Base-by-base conservation (phyloP, 23 red algal species). In the Cyanidium caldarium region DNA sequence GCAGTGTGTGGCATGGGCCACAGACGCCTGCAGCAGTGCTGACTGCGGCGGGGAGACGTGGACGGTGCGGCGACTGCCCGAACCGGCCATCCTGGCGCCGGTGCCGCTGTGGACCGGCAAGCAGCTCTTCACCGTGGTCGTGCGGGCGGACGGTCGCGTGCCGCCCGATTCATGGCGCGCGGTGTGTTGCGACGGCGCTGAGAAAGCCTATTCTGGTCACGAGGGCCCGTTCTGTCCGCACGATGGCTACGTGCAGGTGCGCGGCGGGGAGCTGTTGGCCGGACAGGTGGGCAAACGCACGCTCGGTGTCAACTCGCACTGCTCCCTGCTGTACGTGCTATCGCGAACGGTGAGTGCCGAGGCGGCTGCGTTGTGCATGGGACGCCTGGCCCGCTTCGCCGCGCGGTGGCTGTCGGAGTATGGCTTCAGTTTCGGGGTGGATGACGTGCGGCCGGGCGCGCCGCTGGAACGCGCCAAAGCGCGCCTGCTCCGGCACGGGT, bases 51-150 rank as follows among this genome's bases (percentile, higher is more conserved):
- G n/a, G n/a, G n/a, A n/a, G n/a, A n/a, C n/a, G n/a, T n/a, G n/a
- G n/a, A n/a, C n/a, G n/a, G n/a, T 21, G 51, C 10, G 5, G 38
- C 46, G 65, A 28, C 74, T 98, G 38, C 92, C 92, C 12, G 77
- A 79, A 41, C 92, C 92, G 20, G 58, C 84, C 12, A 82, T 98
- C 19, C 19, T 88, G 14, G 84, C 88, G 57, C 92, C 92, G 2
- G 65, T 85, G 57, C 67, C 77, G 66, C 30, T 98, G 67, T 98
- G 92, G 92, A 98, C 92, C 19, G 92, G 92, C 39, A 89, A 98
- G 72, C 89, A 94, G 72, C 51, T 87, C 2, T 80, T 86, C 28
- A 72, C 77, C 14, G 72, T 68, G 0, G 67, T 94, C 16, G 68
- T 94, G 16, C 78, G 84, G 44, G 76, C 71, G 30, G 82, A 70